A percentile compares a stretch with the other conserved stretches of the same genome.
phyloP scores from a whole-genome alignment of 169 alveolate genomes.

The Babesia caballi region DNA sequence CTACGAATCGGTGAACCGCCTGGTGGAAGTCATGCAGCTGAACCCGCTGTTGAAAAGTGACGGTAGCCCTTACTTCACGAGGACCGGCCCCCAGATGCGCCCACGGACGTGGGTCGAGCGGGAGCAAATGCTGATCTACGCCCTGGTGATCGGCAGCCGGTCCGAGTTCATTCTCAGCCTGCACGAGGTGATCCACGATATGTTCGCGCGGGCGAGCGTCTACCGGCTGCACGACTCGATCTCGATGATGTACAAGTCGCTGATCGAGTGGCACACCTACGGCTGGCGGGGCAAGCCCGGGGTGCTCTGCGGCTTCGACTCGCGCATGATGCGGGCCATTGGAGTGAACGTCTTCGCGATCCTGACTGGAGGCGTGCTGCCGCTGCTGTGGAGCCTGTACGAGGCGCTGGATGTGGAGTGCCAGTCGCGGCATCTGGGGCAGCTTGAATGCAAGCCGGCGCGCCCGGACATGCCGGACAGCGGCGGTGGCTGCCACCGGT shows the following conservation, averaged over 20 bases:
- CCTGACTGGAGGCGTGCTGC: background rate
- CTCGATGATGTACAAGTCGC: constrained; percentile 9
- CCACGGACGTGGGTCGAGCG: background rate
- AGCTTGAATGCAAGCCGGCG: background rate
- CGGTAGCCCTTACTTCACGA: no score
- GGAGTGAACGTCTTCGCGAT: constrained; percentile 21
- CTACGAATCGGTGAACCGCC: background rate
- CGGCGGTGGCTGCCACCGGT: constrained; percentile 1
- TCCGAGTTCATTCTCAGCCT: constrained; percentile 42
- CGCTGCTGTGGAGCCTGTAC: constrained; percentile 4
- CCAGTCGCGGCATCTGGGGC: background rate
- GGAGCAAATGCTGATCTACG: background rate
- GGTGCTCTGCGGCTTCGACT: constrained; percentile 10
- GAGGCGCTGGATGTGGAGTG: background rate
- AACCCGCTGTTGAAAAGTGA: background rate
- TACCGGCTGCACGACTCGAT: background rate
- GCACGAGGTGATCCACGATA: constrained; percentile 5
- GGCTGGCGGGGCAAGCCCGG: background rate
- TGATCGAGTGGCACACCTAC: background rate
- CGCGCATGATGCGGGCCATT: background rate
- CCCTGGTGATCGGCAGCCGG: constrained; percentile 39
- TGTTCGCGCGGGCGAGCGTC: background rate
- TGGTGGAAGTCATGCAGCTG: background rate
- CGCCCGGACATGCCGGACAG: background rate
- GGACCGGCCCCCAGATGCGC: no score